phyloP scores from a whole-genome alignment of 2,329 filamentous ascomycete species.

The Calonectria crousiana region DNA sequence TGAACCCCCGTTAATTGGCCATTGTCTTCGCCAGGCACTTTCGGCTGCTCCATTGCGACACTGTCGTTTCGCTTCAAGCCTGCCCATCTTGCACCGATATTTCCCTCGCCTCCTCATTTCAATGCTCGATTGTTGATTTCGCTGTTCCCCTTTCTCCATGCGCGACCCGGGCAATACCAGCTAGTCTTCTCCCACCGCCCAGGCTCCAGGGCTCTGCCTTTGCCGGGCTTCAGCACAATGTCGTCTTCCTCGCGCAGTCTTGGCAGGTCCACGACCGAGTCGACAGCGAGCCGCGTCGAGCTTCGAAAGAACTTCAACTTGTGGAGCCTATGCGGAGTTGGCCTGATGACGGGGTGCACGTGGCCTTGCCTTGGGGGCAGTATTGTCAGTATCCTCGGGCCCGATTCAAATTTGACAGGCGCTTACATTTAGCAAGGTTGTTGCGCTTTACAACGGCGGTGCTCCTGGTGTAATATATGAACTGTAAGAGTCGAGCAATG shows the following conservation, averaged over 20 bases:
- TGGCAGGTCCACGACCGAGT: background rate
- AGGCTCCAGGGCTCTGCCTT: background rate
- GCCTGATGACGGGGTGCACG: background rate
- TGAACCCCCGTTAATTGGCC: no score
- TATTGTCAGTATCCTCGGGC: background rate
- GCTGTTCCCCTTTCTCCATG: background rate
- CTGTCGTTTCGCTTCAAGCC: background rate
- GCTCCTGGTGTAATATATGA: slow-evolving; percentile 57
- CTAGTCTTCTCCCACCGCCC: background rate
- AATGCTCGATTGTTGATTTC: background rate
- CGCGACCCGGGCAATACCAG: background rate
- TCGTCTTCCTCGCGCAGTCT: background rate
- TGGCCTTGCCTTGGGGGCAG: background rate
- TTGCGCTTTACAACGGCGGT: slow-evolving; percentile 62
- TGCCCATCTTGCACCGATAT: no score
- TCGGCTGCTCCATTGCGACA: background rate
- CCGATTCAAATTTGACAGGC: no score
- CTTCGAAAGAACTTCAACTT: background rate
- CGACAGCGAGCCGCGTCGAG: background rate
- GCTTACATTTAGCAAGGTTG: background rate
- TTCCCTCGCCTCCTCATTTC: background rate
- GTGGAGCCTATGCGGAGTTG: background rate
- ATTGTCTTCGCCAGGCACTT: background rate
- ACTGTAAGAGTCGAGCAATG: slow-evolving; percentile 45
- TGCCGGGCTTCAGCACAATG: background rate